phyloP scores from a whole-genome alignment of 495 filamentous ascomycete genomes.

The Aspergillus saccharolyticus region DNA sequence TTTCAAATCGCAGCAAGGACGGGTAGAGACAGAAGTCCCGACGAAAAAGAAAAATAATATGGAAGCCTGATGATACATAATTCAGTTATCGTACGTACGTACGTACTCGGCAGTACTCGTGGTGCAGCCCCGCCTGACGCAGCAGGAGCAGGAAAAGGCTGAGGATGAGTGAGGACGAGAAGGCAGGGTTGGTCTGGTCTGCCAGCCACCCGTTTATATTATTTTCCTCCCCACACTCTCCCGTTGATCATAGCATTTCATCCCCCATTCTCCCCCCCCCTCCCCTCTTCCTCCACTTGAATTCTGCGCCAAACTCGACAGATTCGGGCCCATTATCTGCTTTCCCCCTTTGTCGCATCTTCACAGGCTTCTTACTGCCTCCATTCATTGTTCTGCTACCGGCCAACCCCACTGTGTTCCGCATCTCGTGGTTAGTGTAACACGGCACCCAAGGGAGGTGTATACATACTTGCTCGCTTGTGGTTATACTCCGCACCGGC shows the following conservation, averaged over 20 bases:
- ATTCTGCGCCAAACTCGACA: neutral
- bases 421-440: neutral
- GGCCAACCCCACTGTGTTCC: neutral
- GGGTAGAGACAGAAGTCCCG: neutral
- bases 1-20: neutral
- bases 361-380: neutral
- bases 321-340: slow-evolving; percentile 9
- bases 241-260: slow-evolving; percentile 18
- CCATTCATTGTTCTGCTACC: neutral
- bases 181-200: slow-evolving; percentile 13
- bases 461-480: neutral
- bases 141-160: slow-evolving; percentile 8
- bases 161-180: neutral
- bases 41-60: neutral
- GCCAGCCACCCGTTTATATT: slow-evolving; percentile 22
- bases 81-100: too few species aligned
- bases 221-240: slow-evolving; percentile 1
- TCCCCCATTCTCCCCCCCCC: too few species aligned
- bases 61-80: slow-evolving; percentile 7
- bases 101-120: slow-evolving; percentile 13
- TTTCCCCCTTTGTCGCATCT: slow-evolving; percentile 8
- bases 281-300: slow-evolving; percentile 12
- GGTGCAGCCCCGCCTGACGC: slow-evolving; percentile 12
- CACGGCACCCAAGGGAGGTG: neutral
- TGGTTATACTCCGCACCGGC: neutral